phyloP scores from a whole-genome alignment of 2,329 filamentous ascomycete species.

The Karstenula rhodostoma region DNA sequence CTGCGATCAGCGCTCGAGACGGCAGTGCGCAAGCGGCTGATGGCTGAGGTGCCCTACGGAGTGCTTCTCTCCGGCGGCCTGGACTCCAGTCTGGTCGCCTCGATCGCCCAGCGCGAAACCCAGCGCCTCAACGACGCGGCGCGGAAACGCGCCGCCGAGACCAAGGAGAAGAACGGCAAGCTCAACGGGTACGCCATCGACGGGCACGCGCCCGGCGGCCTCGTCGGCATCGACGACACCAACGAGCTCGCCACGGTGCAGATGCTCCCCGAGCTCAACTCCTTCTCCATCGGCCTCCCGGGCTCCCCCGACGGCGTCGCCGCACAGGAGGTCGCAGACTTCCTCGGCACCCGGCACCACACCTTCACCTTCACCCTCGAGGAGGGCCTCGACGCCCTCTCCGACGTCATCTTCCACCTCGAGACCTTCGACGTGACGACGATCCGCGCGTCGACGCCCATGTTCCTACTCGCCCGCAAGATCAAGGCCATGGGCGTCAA shows the following conservation, averaged over 20 bases:
- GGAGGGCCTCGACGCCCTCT: slow-evolving; percentile 94
- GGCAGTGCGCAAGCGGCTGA: slow-evolving; percentile 93
- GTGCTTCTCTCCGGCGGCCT: slow-evolving; percentile 94
- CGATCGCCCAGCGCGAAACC: slow-evolving; percentile 94
- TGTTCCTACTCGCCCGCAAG: slow-evolving; percentile 97
- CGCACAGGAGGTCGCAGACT: slow-evolving; percentile 91
- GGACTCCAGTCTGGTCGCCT: slow-evolving; percentile 92
- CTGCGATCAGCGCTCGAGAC: slow-evolving; percentile 85
- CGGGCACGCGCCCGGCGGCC: slow-evolving; percentile 51
- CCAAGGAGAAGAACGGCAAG: slow-evolving; percentile 54
- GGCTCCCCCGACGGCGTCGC: slow-evolving; percentile 92
- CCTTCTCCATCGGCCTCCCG: slow-evolving; percentile 96
- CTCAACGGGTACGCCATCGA: slow-evolving; percentile 52
- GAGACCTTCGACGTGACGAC: slow-evolving; percentile 99
- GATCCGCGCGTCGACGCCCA: slow-evolving; percentile 96
- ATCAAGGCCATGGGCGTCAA: slow-evolving; percentile 99
- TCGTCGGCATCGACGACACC: slow-evolving; percentile 94
- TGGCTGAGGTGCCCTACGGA: slow-evolving; percentile 98
- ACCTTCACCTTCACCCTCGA: slow-evolving; percentile 98
- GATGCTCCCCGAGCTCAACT: slow-evolving; percentile 93
- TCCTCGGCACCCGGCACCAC: slow-evolving; percentile 97
- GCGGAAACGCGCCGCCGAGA: slow-evolving; percentile 50
- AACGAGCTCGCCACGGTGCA: slow-evolving; percentile 89
- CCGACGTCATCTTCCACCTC: slow-evolving; percentile 97
- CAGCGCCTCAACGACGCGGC: slow-evolving; percentile 75